These are phyloP conservation scores for Mortierella sp. DNA, from an alignment of 371 early-diverging fungal genomes.

Conservation along the genomic window DNA sequence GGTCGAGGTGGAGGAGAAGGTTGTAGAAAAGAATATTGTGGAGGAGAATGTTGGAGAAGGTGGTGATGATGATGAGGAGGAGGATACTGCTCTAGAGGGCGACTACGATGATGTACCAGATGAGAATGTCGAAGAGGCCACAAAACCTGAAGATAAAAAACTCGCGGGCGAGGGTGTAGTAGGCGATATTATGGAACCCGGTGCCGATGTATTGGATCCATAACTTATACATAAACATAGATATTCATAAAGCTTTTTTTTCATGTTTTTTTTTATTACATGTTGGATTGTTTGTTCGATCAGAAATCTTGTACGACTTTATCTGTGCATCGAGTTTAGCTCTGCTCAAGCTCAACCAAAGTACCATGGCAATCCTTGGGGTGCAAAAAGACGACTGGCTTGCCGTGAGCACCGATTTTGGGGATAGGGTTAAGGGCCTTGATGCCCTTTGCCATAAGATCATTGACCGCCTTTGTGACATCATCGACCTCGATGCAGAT, in stretches of 20 bases:
- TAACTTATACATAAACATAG: neutral
- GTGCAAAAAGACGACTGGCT: conserved; percentile 84
- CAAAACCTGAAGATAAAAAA: conserved; percentile 4
- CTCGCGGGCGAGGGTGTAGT: conserved; percentile 7
- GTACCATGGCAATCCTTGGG: conserved; percentile 89
- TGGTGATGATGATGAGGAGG: conserved; percentile 28
- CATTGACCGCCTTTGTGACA: conserved; percentile 68
- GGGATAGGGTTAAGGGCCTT: conserved; percentile 75
- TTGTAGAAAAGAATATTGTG: neutral
- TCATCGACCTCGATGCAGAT: conserved; percentile 84
- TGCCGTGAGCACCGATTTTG: conserved; percentile 87
- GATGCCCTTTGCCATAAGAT: conserved; percentile 69
- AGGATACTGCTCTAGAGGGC: conserved; percentile 20
- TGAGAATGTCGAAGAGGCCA: conserved; percentile 1
- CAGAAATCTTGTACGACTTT: neutral
- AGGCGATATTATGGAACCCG: no score
- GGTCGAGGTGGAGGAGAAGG: conserved; percentile 14
- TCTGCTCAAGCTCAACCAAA: conserved; percentile 80
- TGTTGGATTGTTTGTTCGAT: neutral
- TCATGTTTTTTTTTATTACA: neutral
- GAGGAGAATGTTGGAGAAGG: conserved; percentile 18
- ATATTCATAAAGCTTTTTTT: neutral
- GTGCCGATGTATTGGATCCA: no score
- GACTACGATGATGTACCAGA: neutral
- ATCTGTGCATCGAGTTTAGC: conserved; percentile 10